phyloP scores from a whole-genome alignment of 768 basidiomycete species.

The Lenzites betulinus region DNA sequence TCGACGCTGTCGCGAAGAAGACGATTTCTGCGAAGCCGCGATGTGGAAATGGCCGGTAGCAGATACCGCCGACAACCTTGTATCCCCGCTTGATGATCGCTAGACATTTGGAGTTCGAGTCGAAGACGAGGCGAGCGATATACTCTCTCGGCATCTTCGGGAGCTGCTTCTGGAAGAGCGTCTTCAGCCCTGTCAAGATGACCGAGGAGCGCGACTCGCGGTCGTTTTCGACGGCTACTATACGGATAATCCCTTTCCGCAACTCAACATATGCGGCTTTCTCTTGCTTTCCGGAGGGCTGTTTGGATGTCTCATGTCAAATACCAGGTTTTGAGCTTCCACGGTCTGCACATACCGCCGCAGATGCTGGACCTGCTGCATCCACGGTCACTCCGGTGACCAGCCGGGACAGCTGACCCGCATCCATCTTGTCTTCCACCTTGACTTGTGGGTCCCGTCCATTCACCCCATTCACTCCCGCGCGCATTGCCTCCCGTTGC shows the following conservation, averaged over 20 bases:
- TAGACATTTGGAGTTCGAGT: slow-evolving; percentile 86
- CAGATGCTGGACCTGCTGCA: slow-evolving; percentile 47
- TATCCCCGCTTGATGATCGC: slow-evolving; percentile 94
- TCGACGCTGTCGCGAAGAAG: slow-evolving; percentile 96
- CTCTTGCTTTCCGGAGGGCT: slow-evolving; percentile 64
- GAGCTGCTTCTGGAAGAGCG: slow-evolving; percentile 93
- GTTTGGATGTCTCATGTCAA: not conserved
- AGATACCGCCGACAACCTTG: slow-evolving; percentile 97
- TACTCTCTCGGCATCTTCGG: slow-evolving; percentile 99
- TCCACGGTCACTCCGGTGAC: slow-evolving; percentile 83
- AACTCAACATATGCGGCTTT: slow-evolving; percentile 83
- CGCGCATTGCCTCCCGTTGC: slow-evolving; percentile 40
- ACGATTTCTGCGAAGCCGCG: slow-evolving; percentile 97
- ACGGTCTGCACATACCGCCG: slow-evolving; percentile 44
- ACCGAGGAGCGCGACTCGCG: slow-evolving; percentile 72
- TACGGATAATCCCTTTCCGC: slow-evolving; percentile 78
- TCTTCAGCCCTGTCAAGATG: slow-evolving; percentile 93
- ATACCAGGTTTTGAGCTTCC: not conserved
- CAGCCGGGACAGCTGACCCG: slow-evolving; percentile 71
- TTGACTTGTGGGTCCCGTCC: slow-evolving; percentile 58
- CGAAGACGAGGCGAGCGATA: slow-evolving; percentile 93
- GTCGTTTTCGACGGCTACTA: slow-evolving; percentile 86
- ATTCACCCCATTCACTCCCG: slow-evolving; percentile 46
- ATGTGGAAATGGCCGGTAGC: slow-evolving; percentile 94
- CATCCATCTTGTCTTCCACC: slow-evolving; percentile 79